A percentile compares a stretch with the other conserved stretches of the same genome.
Conservation (phyloP, 306 rosid genomes). For the Sechiopsis laciniata region DNA sequence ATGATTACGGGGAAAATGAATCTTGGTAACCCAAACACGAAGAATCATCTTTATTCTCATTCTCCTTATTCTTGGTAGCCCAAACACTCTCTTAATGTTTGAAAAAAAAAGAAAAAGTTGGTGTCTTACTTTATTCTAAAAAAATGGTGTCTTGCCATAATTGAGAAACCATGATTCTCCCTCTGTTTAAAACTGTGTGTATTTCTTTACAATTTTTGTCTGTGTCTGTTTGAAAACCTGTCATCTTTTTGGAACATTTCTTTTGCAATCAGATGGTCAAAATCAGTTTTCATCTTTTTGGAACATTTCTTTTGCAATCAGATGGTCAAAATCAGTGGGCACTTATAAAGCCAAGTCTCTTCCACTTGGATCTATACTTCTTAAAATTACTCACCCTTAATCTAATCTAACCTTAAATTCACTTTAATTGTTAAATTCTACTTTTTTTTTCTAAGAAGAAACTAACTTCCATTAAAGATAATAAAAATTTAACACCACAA, state of each 20-base stretch:
- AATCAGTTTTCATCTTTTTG: constrained; percentile 10
- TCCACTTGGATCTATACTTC: background rate
- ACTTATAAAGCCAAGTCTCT: background rate
- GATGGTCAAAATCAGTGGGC: background rate
- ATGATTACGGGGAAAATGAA: too few relatives aligned
- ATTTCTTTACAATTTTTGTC: background rate
- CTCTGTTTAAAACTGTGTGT: background rate
- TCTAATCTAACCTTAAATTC: too few relatives aligned
- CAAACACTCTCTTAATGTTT: too few relatives aligned
- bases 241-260: constrained; percentile 11
- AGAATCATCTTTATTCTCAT: too few relatives aligned
- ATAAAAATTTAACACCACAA: too few relatives aligned
- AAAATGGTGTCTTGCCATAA: background rate
- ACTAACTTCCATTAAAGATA: too few relatives aligned
- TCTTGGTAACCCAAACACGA: too few relatives aligned
- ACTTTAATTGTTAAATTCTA: too few relatives aligned
- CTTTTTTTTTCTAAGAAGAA: too few relatives aligned
- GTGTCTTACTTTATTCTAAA: background rate
- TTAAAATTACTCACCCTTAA: background rate
- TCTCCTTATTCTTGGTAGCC: too few relatives aligned
- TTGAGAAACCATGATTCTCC: constrained; percentile 1
- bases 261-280: background rate
- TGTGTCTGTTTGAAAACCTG: background rate
- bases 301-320: background rate
- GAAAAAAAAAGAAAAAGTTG: background rate